Base-by-base conservation (phyloP, 2,329 filamentous ascomycete species). In the Talaromyces verruculosus region DNA sequence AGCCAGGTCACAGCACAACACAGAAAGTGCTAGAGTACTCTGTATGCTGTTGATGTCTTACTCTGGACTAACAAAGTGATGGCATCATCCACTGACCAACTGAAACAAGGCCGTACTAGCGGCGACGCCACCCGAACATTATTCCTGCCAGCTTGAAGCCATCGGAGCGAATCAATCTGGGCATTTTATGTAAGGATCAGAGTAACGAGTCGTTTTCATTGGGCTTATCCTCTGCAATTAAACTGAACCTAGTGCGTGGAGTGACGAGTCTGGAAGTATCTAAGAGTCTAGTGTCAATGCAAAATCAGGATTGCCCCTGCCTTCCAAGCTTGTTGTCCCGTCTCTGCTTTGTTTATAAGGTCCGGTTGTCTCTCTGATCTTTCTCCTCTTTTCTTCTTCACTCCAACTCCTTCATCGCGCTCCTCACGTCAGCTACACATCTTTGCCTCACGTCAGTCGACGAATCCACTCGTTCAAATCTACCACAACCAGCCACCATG, bases 401-500 rank as follows among this genome's bases (percentile, higher is more conserved):
- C 5, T 22, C 43, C n/a, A n/a, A n/a, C 10, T 49, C 17, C 22
- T 35, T 25, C 17, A 10, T 63, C 28, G 4, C 33, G 33, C 53
- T 45, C 49, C n/a, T 19, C n/a, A 45, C 57, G 11, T 30, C 19
- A 28, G 19, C 17, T 59, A 30, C 15, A 28, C 13, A 17, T 58
- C 45, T 4, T 17, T 10, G 15, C 37, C 25, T n/a, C 10, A 41
- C 35, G 25, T 60, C 35, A 57, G 33, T 55, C 37, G 58, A n/a
- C 59, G n/a, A 35, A 41, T 58, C 25, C 51, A 25, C 51, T 45
- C 39, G 25, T 63, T 62, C 47, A 30, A 49, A 43, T 25, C 35
- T 55, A 30, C 17, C 41, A 37, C 22, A 43, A 33, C n/a, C 84
- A 84, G 82, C 83, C 53, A 67, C 45, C 47, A 84, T 84, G 82